Evolutionary conservation across 371 early-diverging fungal genomes (phyloP).

Genomic region (Mucor piriformis): DNA sequence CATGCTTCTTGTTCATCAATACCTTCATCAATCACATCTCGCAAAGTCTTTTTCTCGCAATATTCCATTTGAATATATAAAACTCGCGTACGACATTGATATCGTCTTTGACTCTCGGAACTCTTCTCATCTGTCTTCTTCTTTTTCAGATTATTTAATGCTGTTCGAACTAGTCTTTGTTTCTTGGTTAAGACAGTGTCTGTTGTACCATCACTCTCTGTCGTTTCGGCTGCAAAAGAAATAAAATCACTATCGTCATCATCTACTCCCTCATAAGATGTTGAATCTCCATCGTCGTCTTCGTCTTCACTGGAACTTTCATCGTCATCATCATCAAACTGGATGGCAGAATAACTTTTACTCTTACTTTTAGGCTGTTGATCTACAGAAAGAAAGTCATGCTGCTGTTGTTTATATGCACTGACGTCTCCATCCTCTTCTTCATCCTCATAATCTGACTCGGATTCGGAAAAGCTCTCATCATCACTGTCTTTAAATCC

Average conservation of each 20-base stretch:
- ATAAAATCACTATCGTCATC: constrained; percentile 36
- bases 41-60: constrained; percentile 91
- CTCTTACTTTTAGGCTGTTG: constrained; percentile 45
- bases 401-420: constrained; percentile 52
- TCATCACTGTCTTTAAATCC: constrained; percentile 48
- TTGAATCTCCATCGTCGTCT: constrained; percentile 21
- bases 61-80: constrained; percentile 98
- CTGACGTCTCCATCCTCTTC: constrained; percentile 47
- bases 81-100: constrained; percentile 52
- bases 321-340: constrained; percentile 55
- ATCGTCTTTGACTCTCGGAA: constrained; percentile 23
- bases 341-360: constrained; percentile 56
- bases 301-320: constrained; percentile 34
- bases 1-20: constrained; percentile 71
- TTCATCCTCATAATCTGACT: constrained; percentile 49
- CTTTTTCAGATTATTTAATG: constrained; percentile 20
- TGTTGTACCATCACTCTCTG: constrained; percentile 5
- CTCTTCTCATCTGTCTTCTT: constrained; percentile 30
- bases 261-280: not conserved
- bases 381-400: constrained; percentile 57
- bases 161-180: constrained; percentile 9
- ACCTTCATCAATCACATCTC: constrained; percentile 85
- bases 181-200: constrained; percentile 18
- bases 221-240: constrained; percentile 32
- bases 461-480: constrained; percentile 51